Conservation (phyloP, 2,329 filamentous ascomycete genomes). For the Clarireedia paspali region DNA sequence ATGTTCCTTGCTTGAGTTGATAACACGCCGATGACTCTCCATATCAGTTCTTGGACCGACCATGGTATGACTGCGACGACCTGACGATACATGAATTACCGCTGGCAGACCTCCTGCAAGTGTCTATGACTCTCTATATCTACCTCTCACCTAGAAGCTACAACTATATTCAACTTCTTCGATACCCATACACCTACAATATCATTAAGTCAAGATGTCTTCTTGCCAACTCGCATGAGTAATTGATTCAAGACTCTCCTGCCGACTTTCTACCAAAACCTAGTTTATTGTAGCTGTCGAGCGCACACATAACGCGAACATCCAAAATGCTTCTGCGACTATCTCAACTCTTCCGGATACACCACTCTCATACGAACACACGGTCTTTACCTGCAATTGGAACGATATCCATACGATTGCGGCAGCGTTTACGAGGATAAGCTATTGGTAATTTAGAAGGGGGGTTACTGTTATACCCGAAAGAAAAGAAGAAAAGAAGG, state of each 20-base stretch:
- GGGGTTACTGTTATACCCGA: not conserved
- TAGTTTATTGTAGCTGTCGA: not conserved
- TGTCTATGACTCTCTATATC: not conserved
- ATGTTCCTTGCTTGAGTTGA: too few species aligned
- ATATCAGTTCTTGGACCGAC: too few species aligned
- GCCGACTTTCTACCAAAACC: not conserved
- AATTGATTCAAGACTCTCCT: not conserved
- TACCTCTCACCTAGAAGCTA: too few species aligned
- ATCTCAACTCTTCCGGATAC: constrained; percentile 31
- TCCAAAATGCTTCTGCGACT: constrained; percentile 43
- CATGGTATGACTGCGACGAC: too few species aligned
- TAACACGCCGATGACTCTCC: too few species aligned
- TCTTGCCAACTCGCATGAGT: constrained; percentile 2
- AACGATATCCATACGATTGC: constrained; percentile 14
- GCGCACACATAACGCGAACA: constrained; percentile 6
- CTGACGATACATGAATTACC: too few species aligned
- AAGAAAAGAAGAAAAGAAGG: not conserved
- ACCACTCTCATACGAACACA: constrained; percentile 43
- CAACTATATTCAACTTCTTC: not conserved
- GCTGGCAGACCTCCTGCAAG: too few species aligned
- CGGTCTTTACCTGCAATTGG: constrained; percentile 34
- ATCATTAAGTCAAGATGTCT: constrained; percentile 7
- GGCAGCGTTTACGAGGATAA: constrained; percentile 6
- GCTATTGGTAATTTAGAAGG: not conserved
- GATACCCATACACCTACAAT: not conserved